Conservation (phyloP, 148 eudicot species). For the Fagopyrum tataricum region DNA sequence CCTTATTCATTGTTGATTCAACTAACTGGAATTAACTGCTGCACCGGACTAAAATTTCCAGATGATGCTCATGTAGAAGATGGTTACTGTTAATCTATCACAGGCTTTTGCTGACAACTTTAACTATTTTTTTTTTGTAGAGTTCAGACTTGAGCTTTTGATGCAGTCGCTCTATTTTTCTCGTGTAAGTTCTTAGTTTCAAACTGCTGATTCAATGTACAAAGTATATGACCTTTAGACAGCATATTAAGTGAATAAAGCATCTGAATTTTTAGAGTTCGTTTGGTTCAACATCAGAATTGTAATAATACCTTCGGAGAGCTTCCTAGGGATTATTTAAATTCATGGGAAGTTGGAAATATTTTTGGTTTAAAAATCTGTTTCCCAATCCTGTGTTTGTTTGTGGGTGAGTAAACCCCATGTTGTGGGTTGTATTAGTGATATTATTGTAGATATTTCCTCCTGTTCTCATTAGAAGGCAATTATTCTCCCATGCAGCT, state of each 20-base stretch:
- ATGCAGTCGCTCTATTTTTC: constrained; percentile 91
- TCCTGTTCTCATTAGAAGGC: neutral
- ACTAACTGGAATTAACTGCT: neutral
- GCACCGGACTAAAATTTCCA: neutral
- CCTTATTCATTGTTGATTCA: constrained; percentile 6
- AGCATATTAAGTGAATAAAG: neutral
- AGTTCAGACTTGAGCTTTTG: constrained; percentile 86
- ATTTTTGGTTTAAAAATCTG: too few species aligned
- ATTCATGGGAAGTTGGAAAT: too few species aligned
- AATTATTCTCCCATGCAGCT: neutral
- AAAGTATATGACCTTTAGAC: neutral
- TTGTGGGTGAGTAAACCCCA: neutral
- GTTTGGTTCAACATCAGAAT: too few species aligned
- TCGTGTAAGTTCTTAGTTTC: constrained; percentile 43
- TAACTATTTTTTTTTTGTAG: constrained; percentile 41
- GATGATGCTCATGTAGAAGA: neutral
- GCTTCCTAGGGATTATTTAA: too few species aligned
- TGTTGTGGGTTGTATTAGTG: neutral
- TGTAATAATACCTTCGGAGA: too few species aligned
- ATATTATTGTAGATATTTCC: neutral
- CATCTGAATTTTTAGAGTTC: neutral
- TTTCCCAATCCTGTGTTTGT: too few species aligned
- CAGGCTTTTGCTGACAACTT: constrained; percentile 19
- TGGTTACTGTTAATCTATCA: neutral
- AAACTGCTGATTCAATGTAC: neutral